phyloP scores from a whole-genome alignment of 2,329 filamentous ascomycete genomes.

The Capronia epimyces region DNA sequence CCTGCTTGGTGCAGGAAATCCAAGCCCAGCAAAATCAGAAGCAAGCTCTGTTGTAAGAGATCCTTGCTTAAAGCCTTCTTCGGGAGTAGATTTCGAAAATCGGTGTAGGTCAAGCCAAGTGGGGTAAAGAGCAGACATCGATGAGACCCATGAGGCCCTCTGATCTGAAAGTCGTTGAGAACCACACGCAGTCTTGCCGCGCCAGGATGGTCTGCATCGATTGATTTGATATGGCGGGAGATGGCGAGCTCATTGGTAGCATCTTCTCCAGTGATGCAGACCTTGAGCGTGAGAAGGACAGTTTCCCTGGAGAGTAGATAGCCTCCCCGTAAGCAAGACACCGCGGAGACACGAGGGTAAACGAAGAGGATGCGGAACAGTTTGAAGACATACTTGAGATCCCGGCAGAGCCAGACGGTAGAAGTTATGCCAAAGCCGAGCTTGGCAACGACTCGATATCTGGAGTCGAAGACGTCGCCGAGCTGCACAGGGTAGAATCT shows the following conservation, averaged over 20 bases:
- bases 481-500: slow-evolving; percentile 39
- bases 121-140: slow-evolving; percentile 35
- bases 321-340: slow-evolving; percentile 24
- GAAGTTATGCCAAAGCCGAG: slow-evolving; percentile 43
- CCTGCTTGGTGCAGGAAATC: slow-evolving; percentile 33
- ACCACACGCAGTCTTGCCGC: slow-evolving; percentile 34
- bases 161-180: slow-evolving; percentile 35
- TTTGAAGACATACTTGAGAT: slow-evolving; percentile 30
- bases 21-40: slow-evolving; percentile 26
- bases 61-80: slow-evolving; percentile 12
- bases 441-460: slow-evolving; percentile 44
- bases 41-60: slow-evolving; percentile 28
- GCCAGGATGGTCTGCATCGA: slow-evolving; percentile 28
- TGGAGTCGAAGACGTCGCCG: slow-evolving; percentile 39
- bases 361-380: too few species aligned
- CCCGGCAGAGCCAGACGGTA: slow-evolving; percentile 44
- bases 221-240: slow-evolving; percentile 25
- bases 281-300: slow-evolving; percentile 24
- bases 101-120: slow-evolving; percentile 18
- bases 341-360: slow-evolving; percentile 29
- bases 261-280: slow-evolving; percentile 8
- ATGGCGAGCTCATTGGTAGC: slow-evolving; percentile 26
- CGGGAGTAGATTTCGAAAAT: slow-evolving; percentile 10
- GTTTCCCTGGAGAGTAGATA: slow-evolving; percentile 6
- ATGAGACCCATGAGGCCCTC: slow-evolving; percentile 28